These are phyloP conservation scores for Uncinocarpus reesii DNA, from an alignment of 2,329 filamentous ascomycete species.

Conservation along the genomic window DNA sequence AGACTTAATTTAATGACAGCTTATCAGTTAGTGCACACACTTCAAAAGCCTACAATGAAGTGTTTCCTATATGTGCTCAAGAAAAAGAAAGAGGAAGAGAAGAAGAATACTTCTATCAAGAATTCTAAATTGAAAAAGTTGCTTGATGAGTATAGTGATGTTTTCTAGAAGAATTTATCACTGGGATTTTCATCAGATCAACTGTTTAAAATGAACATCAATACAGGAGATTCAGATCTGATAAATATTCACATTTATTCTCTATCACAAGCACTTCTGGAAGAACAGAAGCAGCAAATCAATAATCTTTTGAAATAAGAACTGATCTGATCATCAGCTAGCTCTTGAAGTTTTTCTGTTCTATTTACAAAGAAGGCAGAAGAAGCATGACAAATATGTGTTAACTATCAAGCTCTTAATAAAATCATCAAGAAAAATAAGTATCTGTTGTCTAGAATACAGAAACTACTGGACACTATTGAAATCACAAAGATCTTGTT, in stretches of 20 bases:
- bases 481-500: not conserved
- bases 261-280: not conserved
- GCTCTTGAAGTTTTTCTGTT: not conserved
- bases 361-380: not conserved
- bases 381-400: not conserved
- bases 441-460: not conserved
- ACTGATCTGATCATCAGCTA: not conserved
- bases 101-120: not conserved
- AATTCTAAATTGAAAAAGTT: not conserved
- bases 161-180: not conserved
- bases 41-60: too few species aligned
- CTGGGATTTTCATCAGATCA: not conserved
- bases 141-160: too few species aligned
- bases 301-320: not conserved
- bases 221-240: not conserved
- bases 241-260: not conserved
- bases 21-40: too few species aligned
- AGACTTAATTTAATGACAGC: too few species aligned
- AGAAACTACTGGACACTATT: not conserved
- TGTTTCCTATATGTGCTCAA: too few species aligned
- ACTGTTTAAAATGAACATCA: not conserved
- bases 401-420: too few species aligned
- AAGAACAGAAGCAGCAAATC: not conserved
- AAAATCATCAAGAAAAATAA: too few species aligned
- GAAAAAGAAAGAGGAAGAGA: not conserved